Percentiles rank a stretch among this genome's conserved stretches.
Conservation (phyloP, 345 rosid genomes). For the Euphorbia lathyris region DNA sequence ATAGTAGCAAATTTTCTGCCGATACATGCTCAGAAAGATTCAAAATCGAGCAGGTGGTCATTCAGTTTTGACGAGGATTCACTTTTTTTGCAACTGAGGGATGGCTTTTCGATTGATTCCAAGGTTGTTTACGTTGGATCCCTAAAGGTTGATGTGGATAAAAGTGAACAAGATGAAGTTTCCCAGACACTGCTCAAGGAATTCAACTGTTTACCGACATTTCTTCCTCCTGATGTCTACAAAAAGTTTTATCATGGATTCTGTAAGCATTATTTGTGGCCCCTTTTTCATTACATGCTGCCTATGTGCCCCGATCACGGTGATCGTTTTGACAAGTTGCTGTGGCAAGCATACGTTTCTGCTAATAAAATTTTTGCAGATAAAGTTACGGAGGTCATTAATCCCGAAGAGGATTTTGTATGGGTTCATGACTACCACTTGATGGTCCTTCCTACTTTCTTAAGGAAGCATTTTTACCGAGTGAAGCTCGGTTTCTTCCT, state of each 20-base stretch:
- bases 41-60: slow-evolving; percentile 29
- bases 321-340: slow-evolving; percentile 32
- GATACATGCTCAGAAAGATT: slow-evolving; percentile 31
- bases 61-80: slow-evolving; percentile 43
- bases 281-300: slow-evolving; percentile 49
- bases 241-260: slow-evolving; percentile 40
- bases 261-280: slow-evolving; percentile 51
- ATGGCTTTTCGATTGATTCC: slow-evolving; percentile 32
- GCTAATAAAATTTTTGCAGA: slow-evolving; percentile 47
- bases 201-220: slow-evolving; percentile 42
- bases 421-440: slow-evolving; percentile 54
- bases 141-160: slow-evolving; percentile 39
- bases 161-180: slow-evolving; percentile 40
- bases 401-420: slow-evolving; percentile 39
- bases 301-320: slow-evolving; percentile 41
- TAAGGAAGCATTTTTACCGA: slow-evolving; percentile 38
- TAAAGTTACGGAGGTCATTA: slow-evolving; percentile 43
- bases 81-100: slow-evolving; percentile 36
- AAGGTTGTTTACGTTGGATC: slow-evolving; percentile 43
- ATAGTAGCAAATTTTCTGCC: slow-evolving; percentile 45
- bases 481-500: slow-evolving; percentile 50
- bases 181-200: slow-evolving; percentile 38
- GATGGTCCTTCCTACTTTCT: slow-evolving; percentile 45
- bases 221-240: slow-evolving; percentile 40
- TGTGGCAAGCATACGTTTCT: slow-evolving; percentile 44